These are phyloP conservation scores for Vigna nakashimae DNA, from an alignment of 306 rosid genomes.

Conservation along the genomic window DNA sequence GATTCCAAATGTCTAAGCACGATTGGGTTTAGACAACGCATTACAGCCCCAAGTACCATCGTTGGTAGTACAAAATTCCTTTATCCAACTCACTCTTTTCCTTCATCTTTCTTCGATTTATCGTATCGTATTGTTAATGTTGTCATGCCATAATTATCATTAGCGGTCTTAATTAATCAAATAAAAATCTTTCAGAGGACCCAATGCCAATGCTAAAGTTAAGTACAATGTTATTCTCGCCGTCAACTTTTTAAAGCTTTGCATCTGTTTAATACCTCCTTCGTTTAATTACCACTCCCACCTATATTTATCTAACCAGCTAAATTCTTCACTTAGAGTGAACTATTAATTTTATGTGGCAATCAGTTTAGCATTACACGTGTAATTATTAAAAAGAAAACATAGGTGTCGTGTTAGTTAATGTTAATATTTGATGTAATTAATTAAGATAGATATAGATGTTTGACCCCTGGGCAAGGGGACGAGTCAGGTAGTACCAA, in stretches of 20 bases:
- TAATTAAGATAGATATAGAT: background rate
- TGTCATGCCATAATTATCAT: constrained; percentile 21
- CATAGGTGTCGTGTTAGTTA: background rate
- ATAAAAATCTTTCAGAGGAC: background rate
- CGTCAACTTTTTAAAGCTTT: constrained; percentile 8
- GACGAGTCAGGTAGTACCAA: constrained; percentile 7
- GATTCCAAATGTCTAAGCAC: constrained; percentile 26
- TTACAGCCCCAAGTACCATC: constrained; percentile 25
- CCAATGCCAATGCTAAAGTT: background rate
- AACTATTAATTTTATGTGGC: background rate
- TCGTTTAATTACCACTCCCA: background rate
- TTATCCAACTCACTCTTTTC: constrained; percentile 30
- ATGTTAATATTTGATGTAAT: background rate
- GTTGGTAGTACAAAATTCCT: constrained; percentile 5
- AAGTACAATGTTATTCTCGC: background rate
- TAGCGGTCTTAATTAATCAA: background rate
- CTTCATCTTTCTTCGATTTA: constrained; percentile 12
- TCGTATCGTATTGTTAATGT: constrained; percentile 16
- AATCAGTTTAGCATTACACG: background rate
- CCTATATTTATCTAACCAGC: background rate
- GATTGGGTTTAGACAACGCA: constrained; percentile 47
- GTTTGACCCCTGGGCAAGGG: constrained; percentile 17
- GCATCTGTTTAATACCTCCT: background rate
- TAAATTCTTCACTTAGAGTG: background rate
- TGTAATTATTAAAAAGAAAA: background rate